Percentiles rank a stretch among this genome's conserved stretches.
phyloP scores from a whole-genome alignment of 2,329 filamentous ascomycete species.

The Paramyrothecium roridum region DNA sequence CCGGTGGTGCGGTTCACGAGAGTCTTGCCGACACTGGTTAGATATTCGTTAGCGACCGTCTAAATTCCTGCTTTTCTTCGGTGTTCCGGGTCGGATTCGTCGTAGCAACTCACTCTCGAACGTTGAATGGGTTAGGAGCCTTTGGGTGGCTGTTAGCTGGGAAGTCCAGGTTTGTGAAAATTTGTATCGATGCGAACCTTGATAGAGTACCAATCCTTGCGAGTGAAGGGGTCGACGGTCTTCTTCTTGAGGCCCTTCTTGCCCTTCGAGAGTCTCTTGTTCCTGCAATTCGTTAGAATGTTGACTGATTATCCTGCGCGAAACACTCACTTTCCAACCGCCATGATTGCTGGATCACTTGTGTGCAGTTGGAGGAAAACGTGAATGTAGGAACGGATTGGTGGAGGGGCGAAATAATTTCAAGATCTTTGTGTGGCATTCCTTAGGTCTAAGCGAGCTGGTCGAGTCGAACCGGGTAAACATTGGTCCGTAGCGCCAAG shows the following conservation, averaged over 20 bases:
- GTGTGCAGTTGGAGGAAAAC: constrained; percentile 40
- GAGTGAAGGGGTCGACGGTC: constrained; percentile 93
- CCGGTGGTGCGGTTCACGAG: constrained; percentile 98
- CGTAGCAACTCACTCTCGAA: constrained; percentile 78
- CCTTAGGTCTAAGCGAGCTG: constrained; percentile 35
- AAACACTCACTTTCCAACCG: constrained; percentile 55
- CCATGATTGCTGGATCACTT: constrained; percentile 54
- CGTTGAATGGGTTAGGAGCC: constrained; percentile 93
- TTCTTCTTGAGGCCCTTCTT: constrained; percentile 99
- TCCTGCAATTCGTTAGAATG: constrained; percentile 53
- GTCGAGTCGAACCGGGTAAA: constrained; percentile 18
- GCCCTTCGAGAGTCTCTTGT: constrained; percentile 99
- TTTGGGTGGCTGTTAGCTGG: constrained; percentile 24
- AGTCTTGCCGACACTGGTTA: constrained; percentile 92
- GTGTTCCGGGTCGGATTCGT: constrained; percentile 2
- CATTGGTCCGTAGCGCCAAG: constrained; percentile 21
- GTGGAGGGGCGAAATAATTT: constrained; percentile 38
- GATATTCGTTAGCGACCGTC: constrained; percentile 12
- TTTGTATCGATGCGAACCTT: constrained; percentile 56
- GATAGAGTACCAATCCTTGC: constrained; percentile 99
- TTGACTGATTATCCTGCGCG: constrained; percentile 3
- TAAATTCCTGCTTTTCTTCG: constrained; percentile 7
- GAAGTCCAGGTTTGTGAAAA: no score
- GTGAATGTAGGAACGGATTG: constrained; percentile 37
- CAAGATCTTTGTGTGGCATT: constrained; percentile 36